These are phyloP conservation scores for Paraconiothyrium sp. DNA, from an alignment of 2,329 filamentous ascomycete genomes.

Conservation along the genomic window DNA sequence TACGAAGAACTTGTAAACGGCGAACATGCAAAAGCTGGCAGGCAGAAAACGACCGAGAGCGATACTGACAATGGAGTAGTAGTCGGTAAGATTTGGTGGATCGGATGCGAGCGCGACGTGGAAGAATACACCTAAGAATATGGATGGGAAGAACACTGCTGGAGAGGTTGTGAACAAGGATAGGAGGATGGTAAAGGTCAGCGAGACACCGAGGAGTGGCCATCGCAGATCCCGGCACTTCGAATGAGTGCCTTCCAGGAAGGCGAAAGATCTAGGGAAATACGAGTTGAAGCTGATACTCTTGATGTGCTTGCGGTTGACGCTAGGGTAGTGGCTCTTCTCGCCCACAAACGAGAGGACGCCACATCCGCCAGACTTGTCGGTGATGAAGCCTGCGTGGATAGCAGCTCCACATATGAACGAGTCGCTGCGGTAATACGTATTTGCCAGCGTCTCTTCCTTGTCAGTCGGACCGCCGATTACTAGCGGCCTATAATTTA, in stretches of 20 bases:
- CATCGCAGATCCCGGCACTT: slow-evolving; percentile 82
- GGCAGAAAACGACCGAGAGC: slow-evolving; percentile 85
- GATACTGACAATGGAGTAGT: slow-evolving; percentile 77
- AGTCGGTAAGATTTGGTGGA: slow-evolving; percentile 73
- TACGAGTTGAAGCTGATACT: slow-evolving; percentile 85
- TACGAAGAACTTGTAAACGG: slow-evolving; percentile 86
- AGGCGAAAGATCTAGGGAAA: slow-evolving; percentile 88
- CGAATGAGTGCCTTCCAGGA: slow-evolving; percentile 72
- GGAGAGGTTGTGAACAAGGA: slow-evolving; percentile 85
- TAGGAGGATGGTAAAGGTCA: slow-evolving; percentile 79
- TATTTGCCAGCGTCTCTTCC: slow-evolving; percentile 52
- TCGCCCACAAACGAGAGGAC: slow-evolving; percentile 79
- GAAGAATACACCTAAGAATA: slow-evolving; percentile 85
- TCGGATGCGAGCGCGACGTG: slow-evolving; percentile 92
- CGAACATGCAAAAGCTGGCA: slow-evolving; percentile 85
- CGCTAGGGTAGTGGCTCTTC: slow-evolving; percentile 69
- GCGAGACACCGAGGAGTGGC: slow-evolving; percentile 82
- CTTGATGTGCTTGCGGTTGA: slow-evolving; percentile 75
- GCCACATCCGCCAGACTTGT: slow-evolving; percentile 80
- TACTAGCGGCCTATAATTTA: slow-evolving; percentile 64
- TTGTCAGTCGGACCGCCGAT: slow-evolving; percentile 62
- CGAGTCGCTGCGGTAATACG: slow-evolving; percentile 86
- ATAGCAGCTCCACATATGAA: slow-evolving; percentile 88
- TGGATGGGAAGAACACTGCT: slow-evolving; percentile 82
- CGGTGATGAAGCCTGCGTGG: slow-evolving; percentile 80